Conservation (phyloP, 257 asterid genomes). For the Fraxinus excelsior region DNA sequence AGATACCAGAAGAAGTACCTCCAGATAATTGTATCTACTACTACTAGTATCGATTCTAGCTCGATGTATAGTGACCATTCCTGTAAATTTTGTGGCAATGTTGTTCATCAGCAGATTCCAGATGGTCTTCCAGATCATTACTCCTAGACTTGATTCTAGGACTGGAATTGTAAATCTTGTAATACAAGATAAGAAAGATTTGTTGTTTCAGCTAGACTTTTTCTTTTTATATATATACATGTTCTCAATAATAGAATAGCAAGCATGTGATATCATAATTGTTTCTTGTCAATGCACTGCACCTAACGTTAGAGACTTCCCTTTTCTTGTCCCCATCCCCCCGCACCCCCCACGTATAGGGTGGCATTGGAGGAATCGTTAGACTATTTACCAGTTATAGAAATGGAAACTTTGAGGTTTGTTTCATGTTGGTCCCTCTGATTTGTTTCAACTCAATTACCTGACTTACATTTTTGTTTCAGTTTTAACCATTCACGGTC, state of each 20-base stretch:
- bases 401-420: background rate
- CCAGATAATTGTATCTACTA: constrained; percentile 49
- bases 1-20: constrained; percentile 83
- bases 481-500: background rate
- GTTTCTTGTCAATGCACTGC: background rate
- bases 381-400: background rate
- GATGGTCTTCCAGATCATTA: background rate
- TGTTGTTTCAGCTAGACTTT: background rate
- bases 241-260: background rate
- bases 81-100: background rate
- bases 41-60: constrained; percentile 31
- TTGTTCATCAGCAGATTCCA: background rate
- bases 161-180: constrained; percentile 6
- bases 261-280: constrained; percentile 2
- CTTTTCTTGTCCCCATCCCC: background rate
- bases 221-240: background rate
- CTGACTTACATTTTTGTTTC: background rate
- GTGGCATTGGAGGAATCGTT: background rate
- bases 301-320: background rate
- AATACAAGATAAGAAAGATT: background rate
- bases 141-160: background rate
- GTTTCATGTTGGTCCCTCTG: background rate
- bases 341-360: background rate
- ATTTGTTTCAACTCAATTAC: background rate
- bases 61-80: background rate